Evolutionary conservation across 2,329 filamentous ascomycete species (phyloP).

Genomic region (Dryadomyces quercivorus): DNA sequence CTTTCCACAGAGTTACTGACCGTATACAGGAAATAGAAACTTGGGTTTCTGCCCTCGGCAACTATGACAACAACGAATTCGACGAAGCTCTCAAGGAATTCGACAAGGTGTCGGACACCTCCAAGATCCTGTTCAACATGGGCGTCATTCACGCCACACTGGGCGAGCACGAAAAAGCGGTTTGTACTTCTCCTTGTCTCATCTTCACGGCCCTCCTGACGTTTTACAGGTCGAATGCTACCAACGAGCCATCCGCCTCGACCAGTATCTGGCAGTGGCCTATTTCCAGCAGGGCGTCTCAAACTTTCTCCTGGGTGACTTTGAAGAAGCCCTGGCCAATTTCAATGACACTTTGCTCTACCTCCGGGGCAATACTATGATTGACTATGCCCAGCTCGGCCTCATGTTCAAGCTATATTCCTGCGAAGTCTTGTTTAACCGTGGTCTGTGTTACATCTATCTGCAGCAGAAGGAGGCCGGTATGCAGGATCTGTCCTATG

Average conservation of each 20-base stretch:
- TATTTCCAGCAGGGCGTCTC: slow-evolving; percentile 98
- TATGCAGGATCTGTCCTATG: slow-evolving; percentile 81
- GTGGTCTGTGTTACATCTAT: slow-evolving; percentile 94
- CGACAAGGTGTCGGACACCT: slow-evolving; percentile 81
- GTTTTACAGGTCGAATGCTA: slow-evolving; percentile 73
- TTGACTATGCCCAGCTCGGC: slow-evolving; percentile 93
- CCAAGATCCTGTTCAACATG: slow-evolving; percentile 97
- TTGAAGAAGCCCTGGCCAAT: slow-evolving; percentile 92
- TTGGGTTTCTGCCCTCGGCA: slow-evolving; percentile 82
- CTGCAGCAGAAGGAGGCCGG: slow-evolving; percentile 83
- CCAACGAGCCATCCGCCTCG: slow-evolving; percentile 77
- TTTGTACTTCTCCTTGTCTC: slow-evolving; percentile 33
- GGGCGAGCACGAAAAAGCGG: slow-evolving; percentile 90
- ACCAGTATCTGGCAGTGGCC: slow-evolving; percentile 91
- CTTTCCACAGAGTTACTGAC: background rate
- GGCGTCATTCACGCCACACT: slow-evolving; percentile 95
- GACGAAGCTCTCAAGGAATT: slow-evolving; percentile 79
- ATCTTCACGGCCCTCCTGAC: background rate
- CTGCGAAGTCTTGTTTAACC: slow-evolving; percentile 95
- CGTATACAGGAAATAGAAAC: slow-evolving; percentile 82
- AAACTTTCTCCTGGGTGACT: slow-evolving; percentile 93
- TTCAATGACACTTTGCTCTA: slow-evolving; percentile 98
- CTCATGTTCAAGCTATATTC: slow-evolving; percentile 94
- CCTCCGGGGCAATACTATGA: slow-evolving; percentile 88
- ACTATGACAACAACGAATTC: slow-evolving; percentile 97